Evolutionary conservation across 2,329 filamentous ascomycete genomes (phyloP).

Genomic region (Aspergillus udagawae): DNA sequence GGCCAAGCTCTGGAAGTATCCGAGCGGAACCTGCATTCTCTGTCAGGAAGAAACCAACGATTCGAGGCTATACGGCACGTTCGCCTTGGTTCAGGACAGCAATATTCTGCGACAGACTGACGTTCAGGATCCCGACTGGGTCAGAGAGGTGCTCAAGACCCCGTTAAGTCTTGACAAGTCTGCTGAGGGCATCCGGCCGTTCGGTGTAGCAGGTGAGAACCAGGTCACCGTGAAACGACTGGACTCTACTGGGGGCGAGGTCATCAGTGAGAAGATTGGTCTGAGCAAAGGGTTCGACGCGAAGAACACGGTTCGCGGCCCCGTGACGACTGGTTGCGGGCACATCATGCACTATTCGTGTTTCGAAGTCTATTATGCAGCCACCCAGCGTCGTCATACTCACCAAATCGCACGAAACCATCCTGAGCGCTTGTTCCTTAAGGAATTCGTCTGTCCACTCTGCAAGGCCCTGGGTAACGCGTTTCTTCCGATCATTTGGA

Average conservation of each 20-base stretch:
- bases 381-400: constrained; percentile 75
- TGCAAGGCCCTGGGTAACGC: constrained; percentile 96
- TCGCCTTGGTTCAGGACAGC: constrained; percentile 83
- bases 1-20: constrained; percentile 82
- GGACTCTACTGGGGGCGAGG: constrained; percentile 65
- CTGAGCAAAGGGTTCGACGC: constrained; percentile 86
- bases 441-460: constrained; percentile 93
- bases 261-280: constrained; percentile 71
- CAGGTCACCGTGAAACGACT: constrained; percentile 71
- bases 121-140: constrained; percentile 73
- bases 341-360: constrained; percentile 98
- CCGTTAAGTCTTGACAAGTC: constrained; percentile 80
- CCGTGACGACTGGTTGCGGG: constrained; percentile 85
- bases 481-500: constrained; percentile 94
- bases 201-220: constrained; percentile 87
- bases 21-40: constrained; percentile 86
- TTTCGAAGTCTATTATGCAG: constrained; percentile 86
- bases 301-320: constrained; percentile 62
- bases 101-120: constrained; percentile 83
- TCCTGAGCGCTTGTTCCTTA: constrained; percentile 70
- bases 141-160: constrained; percentile 74
- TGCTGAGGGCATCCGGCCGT: constrained; percentile 77
- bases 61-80: constrained; percentile 82
- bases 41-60: constrained; percentile 97
- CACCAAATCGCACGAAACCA: constrained; percentile 94